These are phyloP conservation scores for Scheffersomyces coipomensis DNA, from an alignment of 805 yeast species.

Conservation along the genomic window DNA sequence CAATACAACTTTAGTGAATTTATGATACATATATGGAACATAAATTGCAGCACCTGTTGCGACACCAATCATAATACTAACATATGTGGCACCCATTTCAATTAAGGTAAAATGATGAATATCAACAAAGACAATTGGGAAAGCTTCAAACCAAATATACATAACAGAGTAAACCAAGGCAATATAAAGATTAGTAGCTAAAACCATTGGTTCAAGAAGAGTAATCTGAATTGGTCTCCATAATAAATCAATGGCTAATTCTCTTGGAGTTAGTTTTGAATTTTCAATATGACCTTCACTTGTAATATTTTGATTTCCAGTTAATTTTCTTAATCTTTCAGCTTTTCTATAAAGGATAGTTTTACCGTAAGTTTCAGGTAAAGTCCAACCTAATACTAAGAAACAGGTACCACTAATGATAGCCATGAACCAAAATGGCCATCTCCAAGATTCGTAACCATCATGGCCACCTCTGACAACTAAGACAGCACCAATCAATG, in stretches of 20 bases:
- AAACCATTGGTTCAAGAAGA: constrained; percentile 51
- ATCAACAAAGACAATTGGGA: constrained; percentile 49
- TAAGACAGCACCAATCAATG: constrained; percentile 55
- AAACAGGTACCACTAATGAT: constrained; percentile 39
- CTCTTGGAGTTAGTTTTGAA: constrained; percentile 14
- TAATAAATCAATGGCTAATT: constrained; percentile 27
- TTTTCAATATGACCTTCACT: constrained; percentile 37
- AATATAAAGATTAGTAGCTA: constrained; percentile 51
- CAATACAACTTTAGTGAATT: constrained; percentile 17
- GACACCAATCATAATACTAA: constrained; percentile 50
- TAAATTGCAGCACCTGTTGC: constrained; percentile 33
- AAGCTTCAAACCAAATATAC: constrained; percentile 53
- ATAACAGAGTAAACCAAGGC: constrained; percentile 52
- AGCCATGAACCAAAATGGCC: constrained; percentile 52
- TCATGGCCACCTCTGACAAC: constrained; percentile 24
- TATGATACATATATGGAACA: constrained; percentile 19
- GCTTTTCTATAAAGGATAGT: constrained; percentile 48
- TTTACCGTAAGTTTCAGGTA: constrained; percentile 48
- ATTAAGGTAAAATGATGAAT: constrained; percentile 46
- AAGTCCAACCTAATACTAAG: constrained; percentile 32
- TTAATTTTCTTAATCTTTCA: constrained; percentile 39
- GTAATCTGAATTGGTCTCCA: constrained; percentile 52
- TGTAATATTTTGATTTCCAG: constrained; percentile 44
- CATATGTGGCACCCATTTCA: constrained; percentile 46
- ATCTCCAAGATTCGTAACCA: constrained; percentile 44